A percentile compares a stretch with the other conserved stretches of the same genome.
Evolutionary conservation across 805 yeast genomes (phyloP).

Genomic region (Starmerella lactis-condensi): DNA sequence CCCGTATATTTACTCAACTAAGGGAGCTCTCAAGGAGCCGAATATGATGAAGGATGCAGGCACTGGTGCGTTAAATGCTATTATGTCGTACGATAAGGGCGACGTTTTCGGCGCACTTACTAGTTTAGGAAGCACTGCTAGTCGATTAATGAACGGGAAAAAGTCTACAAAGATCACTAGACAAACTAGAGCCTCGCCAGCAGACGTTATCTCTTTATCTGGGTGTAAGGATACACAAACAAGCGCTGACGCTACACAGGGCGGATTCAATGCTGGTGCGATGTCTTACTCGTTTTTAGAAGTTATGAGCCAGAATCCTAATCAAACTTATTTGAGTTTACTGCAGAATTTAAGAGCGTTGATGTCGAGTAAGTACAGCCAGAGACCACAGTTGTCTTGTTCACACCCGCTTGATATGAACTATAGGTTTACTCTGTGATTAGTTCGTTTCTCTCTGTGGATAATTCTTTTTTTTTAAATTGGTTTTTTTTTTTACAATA

Average conservation of each 20-base stretch:
- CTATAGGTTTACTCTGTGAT: slow-evolving; percentile 31
- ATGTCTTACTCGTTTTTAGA: slow-evolving; percentile 62
- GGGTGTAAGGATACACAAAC: slow-evolving; percentile 79
- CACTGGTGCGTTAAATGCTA: slow-evolving; percentile 40
- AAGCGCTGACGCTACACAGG: slow-evolving; percentile 60
- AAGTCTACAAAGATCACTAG: slow-evolving; percentile 6
- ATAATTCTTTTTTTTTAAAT: slow-evolving; percentile 1
- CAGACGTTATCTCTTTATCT: slow-evolving; percentile 56
- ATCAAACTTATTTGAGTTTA: slow-evolving; percentile 49
- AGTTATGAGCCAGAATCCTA: slow-evolving; percentile 41
- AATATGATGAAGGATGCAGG: slow-evolving; percentile 62
- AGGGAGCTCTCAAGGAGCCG: slow-evolving; percentile 69
- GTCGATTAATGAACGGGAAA: slow-evolving; percentile 10
- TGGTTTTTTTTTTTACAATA: neutral
- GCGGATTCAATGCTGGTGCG: slow-evolving; percentile 62
- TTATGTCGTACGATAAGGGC: slow-evolving; percentile 42
- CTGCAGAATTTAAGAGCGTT: slow-evolving; percentile 52
- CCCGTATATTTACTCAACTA: slow-evolving; percentile 64
- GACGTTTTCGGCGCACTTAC: slow-evolving; percentile 30
- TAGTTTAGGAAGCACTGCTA: slow-evolving; percentile 22
- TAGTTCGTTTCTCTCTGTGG: neutral
- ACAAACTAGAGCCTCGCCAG: slow-evolving; percentile 47
- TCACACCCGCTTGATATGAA: slow-evolving; percentile 65
- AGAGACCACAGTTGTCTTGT: slow-evolving; percentile 65
- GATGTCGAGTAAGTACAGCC: slow-evolving; percentile 46